A percentile compares a stretch with the other conserved stretches of the same genome.
Conservation (phyloP, 2,329 filamentous ascomycete species). For the Exophiala alcalophila region DNA sequence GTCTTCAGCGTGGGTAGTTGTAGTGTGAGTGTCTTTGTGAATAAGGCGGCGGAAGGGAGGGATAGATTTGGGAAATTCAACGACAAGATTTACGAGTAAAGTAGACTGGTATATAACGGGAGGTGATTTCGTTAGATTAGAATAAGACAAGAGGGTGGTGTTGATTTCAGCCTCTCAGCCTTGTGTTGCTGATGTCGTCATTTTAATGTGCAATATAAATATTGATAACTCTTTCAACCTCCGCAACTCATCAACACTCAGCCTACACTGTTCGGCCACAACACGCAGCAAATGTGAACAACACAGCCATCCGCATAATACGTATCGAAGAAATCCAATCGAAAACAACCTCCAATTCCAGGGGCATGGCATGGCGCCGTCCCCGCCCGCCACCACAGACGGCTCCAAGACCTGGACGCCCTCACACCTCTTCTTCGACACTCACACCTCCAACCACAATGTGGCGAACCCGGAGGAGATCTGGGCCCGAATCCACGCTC, state of each 20-base stretch:
- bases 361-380: slow-evolving; percentile 18
- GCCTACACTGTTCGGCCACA: neutral
- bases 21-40: slow-evolving; percentile 57
- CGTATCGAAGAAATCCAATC: neutral
- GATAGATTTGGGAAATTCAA: slow-evolving; percentile 41
- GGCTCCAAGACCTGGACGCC: slow-evolving; percentile 47
- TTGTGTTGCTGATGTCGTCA: slow-evolving; percentile 6
- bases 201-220: too few relatives aligned
- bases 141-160: neutral
- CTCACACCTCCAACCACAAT: slow-evolving; percentile 38
- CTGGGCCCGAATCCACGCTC: slow-evolving; percentile 35
- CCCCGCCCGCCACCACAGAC: slow-evolving; percentile 33
- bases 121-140: too few relatives aligned
- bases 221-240: neutral
- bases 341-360: neutral
- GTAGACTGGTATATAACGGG: neutral
- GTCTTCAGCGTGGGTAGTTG: slow-evolving; percentile 49
- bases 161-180: slow-evolving; percentile 5
- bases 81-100: slow-evolving; percentile 14
- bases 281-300: neutral
- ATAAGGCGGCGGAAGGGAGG: slow-evolving; percentile 49
- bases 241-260: too few relatives aligned
- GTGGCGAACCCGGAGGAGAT: slow-evolving; percentile 31
- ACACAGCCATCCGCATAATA: neutral
- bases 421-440: slow-evolving; percentile 42